Conservation (phyloP, 192 early-diverging fungal species). For the Glomus cerebriforme region DNA sequence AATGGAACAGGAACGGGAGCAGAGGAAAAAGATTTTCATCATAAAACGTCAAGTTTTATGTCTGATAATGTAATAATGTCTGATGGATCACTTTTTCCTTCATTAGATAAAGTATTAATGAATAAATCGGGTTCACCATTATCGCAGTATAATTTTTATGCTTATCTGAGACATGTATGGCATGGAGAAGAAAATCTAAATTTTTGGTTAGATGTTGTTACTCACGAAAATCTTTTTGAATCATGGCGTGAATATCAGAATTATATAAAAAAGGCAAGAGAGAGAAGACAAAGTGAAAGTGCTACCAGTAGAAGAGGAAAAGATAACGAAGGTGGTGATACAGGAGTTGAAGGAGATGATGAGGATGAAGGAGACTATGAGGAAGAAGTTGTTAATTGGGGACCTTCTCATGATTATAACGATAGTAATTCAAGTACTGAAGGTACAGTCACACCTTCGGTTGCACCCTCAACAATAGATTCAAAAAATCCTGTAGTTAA, state of each 20-base stretch:
- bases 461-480: background rate
- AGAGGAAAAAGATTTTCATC: no score
- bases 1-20: no score
- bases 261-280: conserved; percentile 18
- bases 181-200: conserved; percentile 46
- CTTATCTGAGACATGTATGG: conserved; percentile 36
- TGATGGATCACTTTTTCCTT: background rate
- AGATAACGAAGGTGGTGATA: background rate
- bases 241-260: conserved; percentile 33
- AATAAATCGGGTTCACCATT: conserved; percentile 34
- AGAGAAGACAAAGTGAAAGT: background rate
- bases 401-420: conserved; percentile 3
- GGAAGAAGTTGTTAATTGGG: background rate
- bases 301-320: background rate
- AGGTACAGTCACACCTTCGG: background rate
- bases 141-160: conserved; percentile 42
- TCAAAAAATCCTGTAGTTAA: background rate
- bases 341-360: background rate
- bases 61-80: background rate
- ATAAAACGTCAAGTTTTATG: no score
- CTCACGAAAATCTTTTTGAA: conserved; percentile 45
- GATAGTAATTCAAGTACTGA: conserved; percentile 12
- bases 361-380: background rate
- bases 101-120: conserved; percentile 29
- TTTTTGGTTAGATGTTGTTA: conserved; percentile 46